These are phyloP conservation scores for Thielaviopsis populi DNA, from an alignment of 2,329 filamentous ascomycete species.

Conservation along the genomic window DNA sequence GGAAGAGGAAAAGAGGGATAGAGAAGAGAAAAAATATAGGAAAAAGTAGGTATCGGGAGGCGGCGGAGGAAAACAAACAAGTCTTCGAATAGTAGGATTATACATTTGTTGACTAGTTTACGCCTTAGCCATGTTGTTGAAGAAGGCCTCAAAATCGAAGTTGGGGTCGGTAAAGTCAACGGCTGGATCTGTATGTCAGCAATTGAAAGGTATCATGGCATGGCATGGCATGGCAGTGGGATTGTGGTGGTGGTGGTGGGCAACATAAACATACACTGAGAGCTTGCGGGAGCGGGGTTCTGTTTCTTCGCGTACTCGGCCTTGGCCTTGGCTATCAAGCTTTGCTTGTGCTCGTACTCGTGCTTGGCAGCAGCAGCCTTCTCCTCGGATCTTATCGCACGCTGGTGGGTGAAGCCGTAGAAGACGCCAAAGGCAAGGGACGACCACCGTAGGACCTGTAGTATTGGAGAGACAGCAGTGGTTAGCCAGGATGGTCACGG, in stretches of 20 bases:
- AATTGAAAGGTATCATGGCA: not conserved
- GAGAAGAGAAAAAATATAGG: not conserved
- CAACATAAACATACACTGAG: slow-evolving; percentile 22
- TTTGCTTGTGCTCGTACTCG: slow-evolving; percentile 82
- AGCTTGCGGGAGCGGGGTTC: slow-evolving; percentile 33
- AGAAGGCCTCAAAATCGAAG: slow-evolving; percentile 82
- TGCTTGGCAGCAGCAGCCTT: slow-evolving; percentile 56
- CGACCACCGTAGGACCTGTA: slow-evolving; percentile 90
- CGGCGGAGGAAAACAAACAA: slow-evolving; percentile 1
- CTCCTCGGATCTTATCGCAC: slow-evolving; percentile 57
- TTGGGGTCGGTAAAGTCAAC: slow-evolving; percentile 62
- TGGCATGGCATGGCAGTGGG: not conserved
- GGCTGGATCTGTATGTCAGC: slow-evolving; percentile 3
- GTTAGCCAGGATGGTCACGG: not conserved
- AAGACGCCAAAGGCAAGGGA: slow-evolving; percentile 81
- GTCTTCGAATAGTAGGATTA: slow-evolving; percentile 6
- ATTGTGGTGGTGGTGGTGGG: not conserved
- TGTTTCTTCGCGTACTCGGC: slow-evolving; percentile 68
- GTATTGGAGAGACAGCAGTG: slow-evolving; percentile 18
- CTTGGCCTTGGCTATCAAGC: slow-evolving; percentile 86
- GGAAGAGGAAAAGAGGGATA: not conserved
- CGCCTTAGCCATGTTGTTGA: slow-evolving; percentile 46
- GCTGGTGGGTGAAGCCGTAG: slow-evolving; percentile 93
- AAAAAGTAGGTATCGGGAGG: slow-evolving; percentile 3
- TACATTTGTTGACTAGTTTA: slow-evolving; percentile 23